Conservation (phyloP, 192 early-diverging fungal genomes). For the Backusella parvicylindrica region DNA sequence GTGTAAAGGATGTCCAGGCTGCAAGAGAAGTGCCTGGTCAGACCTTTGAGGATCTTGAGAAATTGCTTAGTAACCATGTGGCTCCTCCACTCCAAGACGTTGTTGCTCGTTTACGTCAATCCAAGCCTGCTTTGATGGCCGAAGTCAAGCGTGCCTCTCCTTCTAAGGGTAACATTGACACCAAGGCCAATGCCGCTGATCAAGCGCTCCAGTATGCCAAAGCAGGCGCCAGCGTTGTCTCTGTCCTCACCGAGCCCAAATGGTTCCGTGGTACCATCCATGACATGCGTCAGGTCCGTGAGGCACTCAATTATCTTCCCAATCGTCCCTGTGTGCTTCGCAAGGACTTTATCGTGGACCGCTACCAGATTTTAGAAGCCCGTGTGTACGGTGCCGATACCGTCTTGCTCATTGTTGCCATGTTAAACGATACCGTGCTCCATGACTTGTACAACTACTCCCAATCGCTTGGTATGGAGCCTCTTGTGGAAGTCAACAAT, state of each 20-base stretch:
- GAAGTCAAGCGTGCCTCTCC: slow-evolving; percentile 98
- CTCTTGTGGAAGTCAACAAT: slow-evolving; percentile 95
- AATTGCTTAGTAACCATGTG: slow-evolving; percentile 61
- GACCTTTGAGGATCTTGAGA: slow-evolving; percentile 61
- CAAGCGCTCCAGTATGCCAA: slow-evolving; percentile 83
- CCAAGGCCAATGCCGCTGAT: slow-evolving; percentile 79
- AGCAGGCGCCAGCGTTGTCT: slow-evolving; percentile 90
- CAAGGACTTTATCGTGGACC: slow-evolving; percentile 95
- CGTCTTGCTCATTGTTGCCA: slow-evolving; percentile 93
- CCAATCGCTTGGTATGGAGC: slow-evolving; percentile 86
- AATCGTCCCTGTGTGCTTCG: slow-evolving; percentile 90
- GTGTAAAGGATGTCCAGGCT: slow-evolving; percentile 72
- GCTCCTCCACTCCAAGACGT: slow-evolving; percentile 83
- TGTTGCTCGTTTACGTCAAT: slow-evolving; percentile 58
- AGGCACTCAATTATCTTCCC: slow-evolving; percentile 53
- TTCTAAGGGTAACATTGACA: slow-evolving; percentile 88
- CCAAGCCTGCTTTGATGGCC: slow-evolving; percentile 76
- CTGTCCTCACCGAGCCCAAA: slow-evolving; percentile 96
- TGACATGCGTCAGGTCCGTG: slow-evolving; percentile 85
- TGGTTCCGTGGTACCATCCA: slow-evolving; percentile 97
- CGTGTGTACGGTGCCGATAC: slow-evolving; percentile 92
- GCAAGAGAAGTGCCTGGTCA: slow-evolving; percentile 73
- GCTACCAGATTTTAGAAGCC: slow-evolving; percentile 94
- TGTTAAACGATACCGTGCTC: slow-evolving; percentile 73
- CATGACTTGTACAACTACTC: slow-evolving; percentile 68